Percentiles rank a stretch among this genome's conserved stretches.
phyloP scores from a whole-genome alignment of 768 basidiomycete species.

The Russula compacta region DNA sequence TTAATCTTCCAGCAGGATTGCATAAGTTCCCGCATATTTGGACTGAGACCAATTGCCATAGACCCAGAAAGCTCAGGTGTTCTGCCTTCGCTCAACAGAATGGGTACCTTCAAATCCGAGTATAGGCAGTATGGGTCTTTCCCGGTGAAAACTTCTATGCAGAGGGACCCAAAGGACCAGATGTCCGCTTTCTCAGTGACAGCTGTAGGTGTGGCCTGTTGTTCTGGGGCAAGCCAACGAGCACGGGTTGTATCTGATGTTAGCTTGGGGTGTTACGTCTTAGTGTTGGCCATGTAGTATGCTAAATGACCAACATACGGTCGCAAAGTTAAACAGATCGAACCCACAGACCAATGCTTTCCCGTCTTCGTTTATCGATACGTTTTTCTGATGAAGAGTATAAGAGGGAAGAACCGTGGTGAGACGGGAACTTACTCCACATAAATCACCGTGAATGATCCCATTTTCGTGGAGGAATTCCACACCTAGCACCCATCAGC shows the following conservation, averaged over 20 bases:
- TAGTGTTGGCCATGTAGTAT: background rate
- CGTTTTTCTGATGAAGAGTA: constrained; percentile 30
- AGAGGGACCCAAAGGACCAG: constrained; percentile 15
- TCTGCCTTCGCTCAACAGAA: background rate
- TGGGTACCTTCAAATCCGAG: background rate
- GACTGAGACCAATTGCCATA: background rate
- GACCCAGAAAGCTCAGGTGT: background rate
- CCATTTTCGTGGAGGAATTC: constrained; percentile 16
- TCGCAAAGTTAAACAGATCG: constrained; percentile 28
- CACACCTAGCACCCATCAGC: constrained; percentile 7
- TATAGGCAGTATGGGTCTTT: constrained; percentile 4
- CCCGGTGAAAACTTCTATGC: constrained; percentile 9
- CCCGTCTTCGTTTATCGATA: constrained; percentile 34
- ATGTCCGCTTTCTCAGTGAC: constrained; percentile 1
- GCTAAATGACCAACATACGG: background rate
- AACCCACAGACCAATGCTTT: constrained; percentile 38
- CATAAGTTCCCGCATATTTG: constrained; percentile 13
- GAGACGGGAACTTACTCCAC: constrained; percentile 17
- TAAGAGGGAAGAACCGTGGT: background rate
- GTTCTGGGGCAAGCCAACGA: constrained; percentile 15
- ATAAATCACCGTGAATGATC: constrained; percentile 20
- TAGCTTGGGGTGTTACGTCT: constrained; percentile 12
- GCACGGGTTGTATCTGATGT: constrained; percentile 22
- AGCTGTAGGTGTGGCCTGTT: background rate
- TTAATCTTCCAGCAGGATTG: constrained; percentile 5